Percentiles rank a stretch among this genome's conserved stretches.
phyloP scores from a whole-genome alignment of 1,284 basidiomycete species.

The Apiotrichum veenhuisii region DNA sequence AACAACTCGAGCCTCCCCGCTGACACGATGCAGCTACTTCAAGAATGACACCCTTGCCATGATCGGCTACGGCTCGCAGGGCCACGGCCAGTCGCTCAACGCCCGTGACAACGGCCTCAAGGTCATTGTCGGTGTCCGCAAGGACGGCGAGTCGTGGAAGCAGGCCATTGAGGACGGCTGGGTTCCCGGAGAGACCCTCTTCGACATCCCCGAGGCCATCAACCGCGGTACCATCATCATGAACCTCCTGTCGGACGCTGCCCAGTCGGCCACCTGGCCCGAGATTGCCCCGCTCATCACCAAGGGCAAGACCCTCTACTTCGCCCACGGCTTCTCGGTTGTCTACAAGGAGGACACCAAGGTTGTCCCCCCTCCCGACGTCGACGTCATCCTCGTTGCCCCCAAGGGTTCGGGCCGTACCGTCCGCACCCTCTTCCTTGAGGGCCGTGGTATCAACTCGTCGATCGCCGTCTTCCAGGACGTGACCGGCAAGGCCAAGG shows the following conservation, averaged over 20 bases:
- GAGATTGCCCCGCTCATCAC: slow-evolving; percentile 85
- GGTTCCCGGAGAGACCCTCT: slow-evolving; percentile 97
- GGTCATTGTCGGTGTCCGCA: slow-evolving; percentile 97
- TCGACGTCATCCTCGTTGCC: slow-evolving; percentile 98
- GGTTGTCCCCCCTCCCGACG: slow-evolving; percentile 84
- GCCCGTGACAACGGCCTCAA: slow-evolving; percentile 98
- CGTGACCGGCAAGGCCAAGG: slow-evolving; percentile 94
- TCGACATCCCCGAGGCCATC: slow-evolving; percentile 98
- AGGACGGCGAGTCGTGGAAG: slow-evolving; percentile 89
- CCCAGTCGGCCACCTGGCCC: slow-evolving; percentile 93
- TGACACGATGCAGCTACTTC: slow-evolving; percentile 63
- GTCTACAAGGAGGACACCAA: slow-evolving; percentile 98
- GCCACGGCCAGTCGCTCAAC: slow-evolving; percentile 97
- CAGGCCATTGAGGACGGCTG: slow-evolving; percentile 96
- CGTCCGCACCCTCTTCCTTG: slow-evolving; percentile 98
- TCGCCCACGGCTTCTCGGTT: slow-evolving; percentile 98
- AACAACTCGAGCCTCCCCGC: background rate
- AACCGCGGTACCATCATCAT: slow-evolving; percentile 96
- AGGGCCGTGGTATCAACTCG: slow-evolving; percentile 71
- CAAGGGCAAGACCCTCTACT: slow-evolving; percentile 99
- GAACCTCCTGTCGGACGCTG: slow-evolving; percentile 98
- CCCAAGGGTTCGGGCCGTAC: slow-evolving; percentile 99
- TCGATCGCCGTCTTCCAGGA: slow-evolving; percentile 61
- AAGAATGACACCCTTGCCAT: slow-evolving; percentile 99
- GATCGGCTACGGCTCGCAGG: slow-evolving; percentile 96